Conservation (phyloP, 345 rosid genomes). For the Firmiana major region DNA sequence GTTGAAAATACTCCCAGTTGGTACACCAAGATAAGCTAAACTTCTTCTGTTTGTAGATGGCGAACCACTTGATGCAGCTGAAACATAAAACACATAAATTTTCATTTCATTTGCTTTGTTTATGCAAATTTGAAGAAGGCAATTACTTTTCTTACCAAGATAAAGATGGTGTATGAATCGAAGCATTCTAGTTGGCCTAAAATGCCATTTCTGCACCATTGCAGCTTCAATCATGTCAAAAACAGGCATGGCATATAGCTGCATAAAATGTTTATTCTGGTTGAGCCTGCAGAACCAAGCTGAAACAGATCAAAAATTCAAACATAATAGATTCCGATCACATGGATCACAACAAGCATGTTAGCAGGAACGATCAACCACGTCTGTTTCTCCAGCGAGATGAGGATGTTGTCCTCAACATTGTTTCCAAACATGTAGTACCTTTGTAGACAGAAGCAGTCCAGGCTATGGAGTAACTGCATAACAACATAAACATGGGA, state of each 20-base stretch:
- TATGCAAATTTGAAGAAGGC: no score
- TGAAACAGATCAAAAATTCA: slow-evolving; percentile 20
- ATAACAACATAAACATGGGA: no score
- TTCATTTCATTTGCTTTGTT: no score
- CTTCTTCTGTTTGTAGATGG: slow-evolving; percentile 63
- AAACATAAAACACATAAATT: no score
- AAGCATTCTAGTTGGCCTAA: slow-evolving; percentile 23
- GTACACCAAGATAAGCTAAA: slow-evolving; percentile 63
- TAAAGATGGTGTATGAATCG: slow-evolving; percentile 31
- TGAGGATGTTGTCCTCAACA: no score
- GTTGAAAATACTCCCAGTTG: slow-evolving; percentile 54
- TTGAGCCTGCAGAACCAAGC: background rate
- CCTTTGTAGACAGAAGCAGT: no score
- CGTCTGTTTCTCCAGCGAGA: no score
- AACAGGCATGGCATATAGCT: slow-evolving; percentile 43
- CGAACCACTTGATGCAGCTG: slow-evolving; percentile 76
- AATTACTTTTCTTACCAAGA: slow-evolving; percentile 44
- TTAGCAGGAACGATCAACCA: no score
- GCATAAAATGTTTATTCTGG: background rate
- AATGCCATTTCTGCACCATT: slow-evolving; percentile 33
- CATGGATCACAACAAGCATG: slow-evolving; percentile 64
- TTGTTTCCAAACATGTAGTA: no score
- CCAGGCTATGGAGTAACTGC: no score
- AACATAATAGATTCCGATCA: slow-evolving; percentile 80
- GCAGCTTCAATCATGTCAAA: slow-evolving; percentile 44